These are phyloP conservation scores for Phellopilus nigrolimitatus DNA, from an alignment of 1,284 basidiomycete species.

Conservation along the genomic window DNA sequence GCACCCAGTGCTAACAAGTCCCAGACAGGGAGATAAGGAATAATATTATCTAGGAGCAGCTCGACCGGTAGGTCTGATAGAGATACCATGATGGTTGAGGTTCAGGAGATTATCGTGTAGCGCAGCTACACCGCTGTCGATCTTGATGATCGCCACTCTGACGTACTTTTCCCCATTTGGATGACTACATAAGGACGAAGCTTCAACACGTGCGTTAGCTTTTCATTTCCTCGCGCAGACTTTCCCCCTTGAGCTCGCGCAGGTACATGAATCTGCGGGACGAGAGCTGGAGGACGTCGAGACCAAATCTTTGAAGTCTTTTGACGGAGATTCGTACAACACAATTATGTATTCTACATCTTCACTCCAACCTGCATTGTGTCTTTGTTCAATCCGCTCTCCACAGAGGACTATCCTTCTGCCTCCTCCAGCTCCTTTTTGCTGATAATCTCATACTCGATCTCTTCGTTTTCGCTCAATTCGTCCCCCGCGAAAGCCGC, in stretches of 20 bases:
- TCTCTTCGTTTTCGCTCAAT: conserved; percentile 50
- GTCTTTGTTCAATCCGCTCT: neutral
- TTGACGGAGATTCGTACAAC: too few species aligned
- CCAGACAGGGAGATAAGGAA: conserved; percentile 53
- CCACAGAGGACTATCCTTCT: conserved; percentile 49
- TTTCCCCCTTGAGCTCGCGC: too few species aligned
- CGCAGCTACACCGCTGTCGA: too few species aligned
- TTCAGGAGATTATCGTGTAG: too few species aligned
- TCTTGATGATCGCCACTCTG: too few species aligned
- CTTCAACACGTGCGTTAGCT: too few species aligned
- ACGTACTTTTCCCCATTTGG: too few species aligned
- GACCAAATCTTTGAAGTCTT: too few species aligned
- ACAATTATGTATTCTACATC: conserved; percentile 26
- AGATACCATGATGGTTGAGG: conserved; percentile 25
- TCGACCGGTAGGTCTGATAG: conserved; percentile 62
- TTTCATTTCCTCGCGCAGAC: too few species aligned
- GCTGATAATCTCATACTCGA: conserved; percentile 44
- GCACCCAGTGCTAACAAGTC: conserved; percentile 55
- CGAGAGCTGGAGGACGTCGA: too few species aligned
- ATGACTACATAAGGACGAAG: too few species aligned
- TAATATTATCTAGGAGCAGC: conserved; percentile 66
- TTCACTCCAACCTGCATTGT: conserved; percentile 2
- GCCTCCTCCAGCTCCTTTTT: conserved; percentile 59
- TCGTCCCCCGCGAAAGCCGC: conserved; percentile 34
- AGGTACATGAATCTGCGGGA: too few species aligned